These are phyloP conservation scores for Penicillium olsonii DNA, from an alignment of 2,329 filamentous ascomycete species.

Conservation along the genomic window DNA sequence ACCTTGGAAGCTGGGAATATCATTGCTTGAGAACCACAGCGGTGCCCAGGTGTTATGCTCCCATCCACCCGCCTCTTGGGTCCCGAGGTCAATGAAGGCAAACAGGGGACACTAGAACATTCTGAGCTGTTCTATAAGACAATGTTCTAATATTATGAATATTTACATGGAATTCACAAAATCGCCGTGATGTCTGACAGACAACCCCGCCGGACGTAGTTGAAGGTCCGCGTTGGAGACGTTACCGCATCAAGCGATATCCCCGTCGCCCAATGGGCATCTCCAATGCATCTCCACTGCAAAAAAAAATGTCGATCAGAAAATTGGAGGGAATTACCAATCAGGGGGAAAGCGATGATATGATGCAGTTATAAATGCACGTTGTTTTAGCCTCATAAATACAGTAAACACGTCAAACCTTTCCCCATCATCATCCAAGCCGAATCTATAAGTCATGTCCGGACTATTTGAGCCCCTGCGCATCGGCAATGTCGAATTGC, in stretches of 20 bases:
- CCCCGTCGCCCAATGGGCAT: neutral
- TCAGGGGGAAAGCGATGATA: neutral
- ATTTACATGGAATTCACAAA: too few species aligned
- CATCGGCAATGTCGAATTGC: conserved; percentile 43
- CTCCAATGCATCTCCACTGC: neutral
- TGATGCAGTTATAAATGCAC: neutral
- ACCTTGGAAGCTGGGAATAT: too few species aligned
- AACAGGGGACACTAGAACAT: too few species aligned
- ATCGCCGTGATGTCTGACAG: too few species aligned
- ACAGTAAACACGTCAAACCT: neutral
- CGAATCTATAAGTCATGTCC: conserved; percentile 9
- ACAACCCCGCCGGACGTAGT: too few species aligned
- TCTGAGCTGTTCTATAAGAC: too few species aligned
- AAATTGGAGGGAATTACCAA: neutral
- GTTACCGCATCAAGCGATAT: neutral
- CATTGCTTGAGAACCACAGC: too few species aligned
- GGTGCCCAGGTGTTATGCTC: too few species aligned
- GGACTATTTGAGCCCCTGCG: conserved; percentile 41
- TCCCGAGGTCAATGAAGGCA: too few species aligned
- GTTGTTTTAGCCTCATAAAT: neutral
- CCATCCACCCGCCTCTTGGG: too few species aligned
- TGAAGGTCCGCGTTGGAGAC: neutral
- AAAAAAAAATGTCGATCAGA: neutral
- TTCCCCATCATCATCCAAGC: neutral
- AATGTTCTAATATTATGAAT: too few species aligned